Conservation (phyloP, 2,329 filamentous ascomycete genomes). For the Penicillium freii region DNA sequence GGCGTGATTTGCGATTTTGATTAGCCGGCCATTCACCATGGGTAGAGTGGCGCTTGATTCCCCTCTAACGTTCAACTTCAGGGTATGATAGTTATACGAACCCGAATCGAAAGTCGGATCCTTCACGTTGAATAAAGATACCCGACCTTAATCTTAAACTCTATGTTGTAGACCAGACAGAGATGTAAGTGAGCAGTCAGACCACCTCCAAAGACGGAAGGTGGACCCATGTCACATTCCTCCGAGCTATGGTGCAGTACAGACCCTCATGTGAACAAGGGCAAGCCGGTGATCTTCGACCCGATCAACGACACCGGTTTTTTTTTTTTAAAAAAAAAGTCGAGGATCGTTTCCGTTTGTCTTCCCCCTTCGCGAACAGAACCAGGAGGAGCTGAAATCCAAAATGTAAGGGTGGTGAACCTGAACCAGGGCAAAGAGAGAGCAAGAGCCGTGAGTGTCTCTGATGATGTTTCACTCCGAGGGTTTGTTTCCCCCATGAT, state of each 20-base stretch:
- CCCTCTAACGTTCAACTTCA: background rate
- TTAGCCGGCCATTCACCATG: background rate
- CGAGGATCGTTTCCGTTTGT: constrained; percentile 4
- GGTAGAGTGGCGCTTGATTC: background rate
- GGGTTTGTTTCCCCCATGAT: background rate
- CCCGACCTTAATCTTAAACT: background rate
- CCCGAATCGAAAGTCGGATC: background rate
- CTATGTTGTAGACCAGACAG: background rate
- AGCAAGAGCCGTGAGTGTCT: background rate
- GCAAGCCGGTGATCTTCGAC: background rate
- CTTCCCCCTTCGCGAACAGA: background rate
- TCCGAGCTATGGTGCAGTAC: background rate
- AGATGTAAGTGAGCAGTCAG: background rate
- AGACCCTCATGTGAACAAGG: background rate
- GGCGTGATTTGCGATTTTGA: background rate
- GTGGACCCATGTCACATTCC: constrained; percentile 10
- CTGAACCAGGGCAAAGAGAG: background rate
- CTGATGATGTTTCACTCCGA: constrained; percentile 7
- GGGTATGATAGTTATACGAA: background rate
- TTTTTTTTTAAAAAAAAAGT: background rate
- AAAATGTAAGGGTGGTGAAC: constrained; percentile 10
- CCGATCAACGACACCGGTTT: background rate
- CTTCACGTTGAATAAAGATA: background rate
- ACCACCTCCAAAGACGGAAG: background rate
- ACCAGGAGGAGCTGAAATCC: background rate